Evolutionary conservation across 306 rosid species (phyloP), one percentile per base, ranked within the genome.

Genomic region (Cucurbita maxima): DNA sequence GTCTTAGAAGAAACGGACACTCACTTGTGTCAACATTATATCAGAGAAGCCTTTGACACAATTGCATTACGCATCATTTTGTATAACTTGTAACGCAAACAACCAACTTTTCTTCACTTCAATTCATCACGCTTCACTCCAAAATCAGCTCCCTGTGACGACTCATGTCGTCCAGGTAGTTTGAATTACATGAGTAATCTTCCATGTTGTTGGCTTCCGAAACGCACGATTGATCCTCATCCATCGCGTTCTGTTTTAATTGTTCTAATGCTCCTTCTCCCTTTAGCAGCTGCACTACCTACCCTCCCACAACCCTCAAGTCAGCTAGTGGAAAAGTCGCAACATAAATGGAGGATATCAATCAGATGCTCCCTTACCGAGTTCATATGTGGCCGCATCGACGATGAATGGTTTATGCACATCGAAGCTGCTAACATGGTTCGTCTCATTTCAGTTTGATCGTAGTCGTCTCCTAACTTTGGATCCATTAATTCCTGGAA

Each of bases 91-190:
- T 4, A 19, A 58, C 54, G 58, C 53, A 43, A 37, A 57, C 36
- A 13, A 54, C 11, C 66, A 57, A 40, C 14, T 16, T 62, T 36
- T 59, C 41, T 34, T 30, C 34, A 30, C 34, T 30, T 30, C 34
- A 30, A 2, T 30, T 30, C 12, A 41, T 2, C 25, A 38, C 51
- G 66, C 51, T 71, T 86, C 79, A 92, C 83, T 91, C 99, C 96
- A 91, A 76, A 55, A 88, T 74, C 22, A 95, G 84, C 71, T 91
- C 87, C 87, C 88, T 86, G 13, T 95, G 96, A 55, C 99, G 96
- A 76, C 76, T 81, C 13, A 95, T 89, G 75, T 91, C 99, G 62
- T 64, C 88, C 82, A 91, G 81, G 83, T 95, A 95, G 76, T 66
- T 91, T 3, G 96, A 83, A 75, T 61, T 61, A 61, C 92, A 85